Evolutionary conservation across 1,284 basidiomycete genomes (phyloP).

Genomic region (Ganoderma sp.): DNA sequence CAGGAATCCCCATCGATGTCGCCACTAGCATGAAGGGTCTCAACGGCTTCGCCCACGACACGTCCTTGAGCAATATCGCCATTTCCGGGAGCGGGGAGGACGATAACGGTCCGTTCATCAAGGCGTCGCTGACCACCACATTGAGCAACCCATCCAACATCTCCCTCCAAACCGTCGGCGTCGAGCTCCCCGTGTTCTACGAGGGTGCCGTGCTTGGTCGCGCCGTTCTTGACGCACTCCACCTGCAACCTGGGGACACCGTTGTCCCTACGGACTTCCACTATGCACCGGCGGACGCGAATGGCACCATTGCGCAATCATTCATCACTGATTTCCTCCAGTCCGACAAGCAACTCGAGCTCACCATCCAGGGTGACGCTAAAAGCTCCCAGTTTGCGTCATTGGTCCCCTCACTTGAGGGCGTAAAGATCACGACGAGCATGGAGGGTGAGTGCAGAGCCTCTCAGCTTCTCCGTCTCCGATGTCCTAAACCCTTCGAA

Average conservation of each 20-base stretch:
- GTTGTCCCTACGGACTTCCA: slow-evolving; percentile 63
- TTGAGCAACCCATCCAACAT: slow-evolving; percentile 74
- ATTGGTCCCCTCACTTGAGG: slow-evolving; percentile 60
- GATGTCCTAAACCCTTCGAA: not conserved
- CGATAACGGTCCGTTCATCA: slow-evolving; percentile 45
- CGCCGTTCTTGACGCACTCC: slow-evolving; percentile 61
- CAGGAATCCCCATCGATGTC: slow-evolving; percentile 68
- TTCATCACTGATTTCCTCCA: slow-evolving; percentile 54
- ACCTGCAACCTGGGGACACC: slow-evolving; percentile 66
- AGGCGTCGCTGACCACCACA: slow-evolving; percentile 54
- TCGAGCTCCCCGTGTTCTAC: slow-evolving; percentile 66
- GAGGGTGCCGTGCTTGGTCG: slow-evolving; percentile 59
- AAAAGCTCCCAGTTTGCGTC: slow-evolving; percentile 68
- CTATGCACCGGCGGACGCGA: slow-evolving; percentile 66
- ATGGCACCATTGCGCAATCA: slow-evolving; percentile 67
- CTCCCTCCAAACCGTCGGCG: slow-evolving; percentile 62
- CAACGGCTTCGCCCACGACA: slow-evolving; percentile 57
- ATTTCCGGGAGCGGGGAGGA: slow-evolving; percentile 67
- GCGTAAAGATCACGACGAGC: slow-evolving; percentile 55
- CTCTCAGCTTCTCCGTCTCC: not conserved
- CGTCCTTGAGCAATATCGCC: slow-evolving; percentile 56
- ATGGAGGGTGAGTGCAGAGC: slow-evolving; percentile 38
- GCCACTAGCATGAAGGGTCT: slow-evolving; percentile 61
- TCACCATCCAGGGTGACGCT: slow-evolving; percentile 64
- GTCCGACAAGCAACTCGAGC: slow-evolving; percentile 48